These are phyloP conservation scores for Lasiosphaeria hispida DNA, from an alignment of 495 filamentous ascomycete species.

Conservation along the genomic window DNA sequence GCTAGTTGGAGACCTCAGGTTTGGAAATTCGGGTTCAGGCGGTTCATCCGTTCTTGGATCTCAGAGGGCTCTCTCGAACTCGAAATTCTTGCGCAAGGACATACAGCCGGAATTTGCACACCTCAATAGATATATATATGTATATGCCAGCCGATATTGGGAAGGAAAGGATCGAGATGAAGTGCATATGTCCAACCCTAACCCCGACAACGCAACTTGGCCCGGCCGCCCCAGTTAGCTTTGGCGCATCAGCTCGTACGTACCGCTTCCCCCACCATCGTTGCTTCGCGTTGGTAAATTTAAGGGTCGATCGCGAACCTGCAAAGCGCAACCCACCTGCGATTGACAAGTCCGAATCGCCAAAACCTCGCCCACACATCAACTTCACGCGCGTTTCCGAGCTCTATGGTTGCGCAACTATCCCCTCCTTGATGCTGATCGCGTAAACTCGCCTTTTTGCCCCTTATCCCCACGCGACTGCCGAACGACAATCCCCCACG, in stretches of 20 bases:
- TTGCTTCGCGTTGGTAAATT: constrained; percentile 16
- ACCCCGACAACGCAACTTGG: neutral
- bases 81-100: no score
- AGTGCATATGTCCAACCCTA: neutral
- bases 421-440: constrained; percentile 3
- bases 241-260: neutral
- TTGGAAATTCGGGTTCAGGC: no score
- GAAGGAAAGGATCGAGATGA: no score
- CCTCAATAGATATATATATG: no score
- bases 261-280: constrained; percentile 8
- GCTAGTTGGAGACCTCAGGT: no score
- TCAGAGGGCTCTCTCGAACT: no score
- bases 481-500: constrained; percentile 21
- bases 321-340: neutral
- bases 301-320: constrained; percentile 18
- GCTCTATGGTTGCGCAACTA: constrained; percentile 10
- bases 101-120: no score
- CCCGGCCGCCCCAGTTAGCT: neutral
- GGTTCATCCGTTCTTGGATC: no score
- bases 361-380: constrained; percentile 1
- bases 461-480: constrained; percentile 1
- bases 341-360: constrained; percentile 1
- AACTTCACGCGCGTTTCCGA: constrained; percentile 21
- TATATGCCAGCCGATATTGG: no score
- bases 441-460: constrained; percentile 13